Evolutionary conservation across 805 yeast genomes (phyloP), one percentile per base, ranked within the genome.

Genomic region (Candida nonsorbophila): DNA sequence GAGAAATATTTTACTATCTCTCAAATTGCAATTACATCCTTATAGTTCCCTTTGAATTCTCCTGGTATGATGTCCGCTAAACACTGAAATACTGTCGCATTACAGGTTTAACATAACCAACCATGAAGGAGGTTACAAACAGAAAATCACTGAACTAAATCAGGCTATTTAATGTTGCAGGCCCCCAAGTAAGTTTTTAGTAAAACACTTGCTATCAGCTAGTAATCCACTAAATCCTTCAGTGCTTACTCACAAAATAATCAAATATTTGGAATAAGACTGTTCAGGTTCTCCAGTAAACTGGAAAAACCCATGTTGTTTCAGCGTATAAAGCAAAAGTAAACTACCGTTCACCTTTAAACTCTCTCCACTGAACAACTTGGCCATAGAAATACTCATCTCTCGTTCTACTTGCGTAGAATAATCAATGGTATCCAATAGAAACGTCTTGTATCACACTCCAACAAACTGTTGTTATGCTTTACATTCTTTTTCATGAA

Each of bases 141-240:
- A 10, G 25, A n/a, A 19, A 27, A 16, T 31, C 34, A 31, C 30
- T 17, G 12, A 22, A 17, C 11, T 10, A 16, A 10, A 16, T 11
- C 25, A 16, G 34, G 34, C 34, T 31, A 31, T 22, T 20, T 19
- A 17, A 16, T 11, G 16, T 12, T 20, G 25, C 26, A 31, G 34
- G 23, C 34, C 34, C 27, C 34, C 34, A 18, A 31, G 10, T 31
- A 19, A 25, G 30, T 31, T 31, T 21, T 27, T 27, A 27, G 30
- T 31, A 21, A 13, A 29, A 30, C 27, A 31, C 30, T 31, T 31
- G 34, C 30, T 22, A 26, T 25, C 29, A 22, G 28, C 29, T 29
- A 30, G 41, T 28, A 47, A 44, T 48, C 55, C 55, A 49, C 53
- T 45, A 48, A 49, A 49, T 47, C 55, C 55, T 45, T 40, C 55